Evolutionary conservation across 2,329 filamentous ascomycete genomes (phyloP).

Genomic region (Aspergillus sp.): DNA sequence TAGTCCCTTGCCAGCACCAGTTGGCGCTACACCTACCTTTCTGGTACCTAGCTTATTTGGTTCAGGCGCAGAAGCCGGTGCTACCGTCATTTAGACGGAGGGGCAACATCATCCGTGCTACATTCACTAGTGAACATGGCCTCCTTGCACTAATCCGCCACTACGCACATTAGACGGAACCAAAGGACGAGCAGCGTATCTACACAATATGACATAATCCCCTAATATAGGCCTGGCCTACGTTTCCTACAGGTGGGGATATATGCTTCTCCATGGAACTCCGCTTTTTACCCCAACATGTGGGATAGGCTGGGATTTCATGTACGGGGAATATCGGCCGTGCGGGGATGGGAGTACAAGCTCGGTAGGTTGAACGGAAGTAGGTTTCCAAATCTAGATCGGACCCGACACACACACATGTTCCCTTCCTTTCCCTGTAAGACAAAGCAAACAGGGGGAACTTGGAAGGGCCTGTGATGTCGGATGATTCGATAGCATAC

Average conservation of each 20-base stretch:
- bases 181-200: background rate
- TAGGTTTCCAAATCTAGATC: background rate
- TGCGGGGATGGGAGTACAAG: background rate
- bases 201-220: background rate
- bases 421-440: background rate
- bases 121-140: background rate
- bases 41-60: background rate
- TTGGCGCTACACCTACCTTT: background rate
- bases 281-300: constrained; percentile 10
- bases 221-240: background rate
- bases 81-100: background rate
- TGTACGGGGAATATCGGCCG: background rate
- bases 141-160: background rate
- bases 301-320: background rate
- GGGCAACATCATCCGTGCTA: background rate
- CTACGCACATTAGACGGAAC: background rate
- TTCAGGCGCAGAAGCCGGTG: background rate
- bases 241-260: background rate
- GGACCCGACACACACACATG: background rate
- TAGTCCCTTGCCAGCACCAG: background rate
- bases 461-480: background rate
- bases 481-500: background rate
- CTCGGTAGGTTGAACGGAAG: background rate
- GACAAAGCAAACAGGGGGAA: background rate
- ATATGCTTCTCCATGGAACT: background rate